These are phyloP conservation scores for Monilinia laxa DNA, from an alignment of 2,329 filamentous ascomycete genomes.

Conservation along the genomic window DNA sequence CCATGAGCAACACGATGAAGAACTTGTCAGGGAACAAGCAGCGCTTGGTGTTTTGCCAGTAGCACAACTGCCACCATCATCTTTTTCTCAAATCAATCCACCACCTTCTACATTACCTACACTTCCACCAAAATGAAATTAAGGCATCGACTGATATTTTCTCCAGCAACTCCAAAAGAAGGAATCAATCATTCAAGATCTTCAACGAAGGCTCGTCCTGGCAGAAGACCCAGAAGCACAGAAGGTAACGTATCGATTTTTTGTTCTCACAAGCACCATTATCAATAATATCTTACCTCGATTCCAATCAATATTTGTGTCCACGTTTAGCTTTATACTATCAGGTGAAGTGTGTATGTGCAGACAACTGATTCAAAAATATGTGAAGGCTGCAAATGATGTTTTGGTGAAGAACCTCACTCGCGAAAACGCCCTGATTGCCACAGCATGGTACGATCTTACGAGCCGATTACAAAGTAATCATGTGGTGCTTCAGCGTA, in stretches of 20 bases:
- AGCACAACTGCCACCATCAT: conserved; percentile 14
- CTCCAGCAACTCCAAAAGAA: conserved; percentile 36
- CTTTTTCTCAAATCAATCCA: conserved; percentile 9
- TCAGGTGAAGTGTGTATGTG: conserved; percentile 22
- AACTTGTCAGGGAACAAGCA: conserved; percentile 17
- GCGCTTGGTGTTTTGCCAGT: conserved; percentile 18
- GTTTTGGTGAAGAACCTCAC: conserved; percentile 57
- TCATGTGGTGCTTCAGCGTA: conserved; percentile 72
- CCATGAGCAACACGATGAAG: conserved; percentile 7
- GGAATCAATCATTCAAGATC: conserved; percentile 34
- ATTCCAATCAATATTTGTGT: conserved; percentile 19
- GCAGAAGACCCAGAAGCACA: conserved; percentile 36
- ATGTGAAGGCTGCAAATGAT: conserved; percentile 37
- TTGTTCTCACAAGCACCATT: conserved; percentile 25
- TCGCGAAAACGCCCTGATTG: conserved; percentile 75
- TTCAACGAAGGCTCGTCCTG: conserved; percentile 36
- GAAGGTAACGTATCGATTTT: conserved; percentile 36
- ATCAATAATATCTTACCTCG: conserved; percentile 10
- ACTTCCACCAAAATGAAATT: not conserved
- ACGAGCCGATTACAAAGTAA: conserved; percentile 78
- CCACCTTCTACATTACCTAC: conserved; percentile 5
- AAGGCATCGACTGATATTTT: conserved; percentile 30
- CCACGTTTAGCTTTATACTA: conserved; percentile 10
- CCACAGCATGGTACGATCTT: conserved; percentile 85
- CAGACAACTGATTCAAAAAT: conserved; percentile 25